Evolutionary conservation across 1,284 basidiomycete genomes (phyloP).

Genomic region (Sanghuangporus weigelae): DNA sequence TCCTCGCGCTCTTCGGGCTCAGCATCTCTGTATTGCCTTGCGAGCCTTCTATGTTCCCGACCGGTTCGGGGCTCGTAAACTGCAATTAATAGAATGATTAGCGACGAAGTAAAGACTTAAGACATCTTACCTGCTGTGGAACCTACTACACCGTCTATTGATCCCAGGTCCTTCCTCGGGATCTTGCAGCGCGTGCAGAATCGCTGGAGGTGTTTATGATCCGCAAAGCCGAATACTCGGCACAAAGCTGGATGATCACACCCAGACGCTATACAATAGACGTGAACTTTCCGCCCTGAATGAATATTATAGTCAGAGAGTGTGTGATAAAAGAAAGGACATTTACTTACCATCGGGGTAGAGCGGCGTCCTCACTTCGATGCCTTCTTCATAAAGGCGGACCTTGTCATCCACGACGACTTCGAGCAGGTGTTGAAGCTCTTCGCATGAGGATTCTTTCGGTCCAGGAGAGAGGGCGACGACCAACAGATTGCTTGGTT

Average conservation of each 20-base stretch:
- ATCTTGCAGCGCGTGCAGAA: conserved; percentile 9
- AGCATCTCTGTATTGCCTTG: background rate
- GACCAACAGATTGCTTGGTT: conserved; percentile 13
- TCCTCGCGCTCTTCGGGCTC: background rate
- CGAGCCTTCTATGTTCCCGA: background rate
- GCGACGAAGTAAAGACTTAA: too few relatives aligned
- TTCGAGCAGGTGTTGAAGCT: conserved; percentile 15
- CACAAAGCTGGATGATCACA: conserved; percentile 17
- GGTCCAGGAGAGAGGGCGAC: conserved; percentile 16
- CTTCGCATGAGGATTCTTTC: conserved; percentile 11
- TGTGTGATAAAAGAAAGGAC: too few relatives aligned
- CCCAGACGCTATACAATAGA: conserved; percentile 3
- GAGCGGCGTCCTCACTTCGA: background rate
- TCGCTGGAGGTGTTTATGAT: background rate
- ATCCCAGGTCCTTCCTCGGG: background rate
- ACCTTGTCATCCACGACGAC: conserved; percentile 3
- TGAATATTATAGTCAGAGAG: too few relatives aligned
- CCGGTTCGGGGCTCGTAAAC: too few relatives aligned
- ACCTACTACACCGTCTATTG: too few relatives aligned
- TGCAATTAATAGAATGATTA: too few relatives aligned
- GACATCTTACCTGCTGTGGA: too few relatives aligned
- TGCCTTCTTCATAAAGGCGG: background rate
- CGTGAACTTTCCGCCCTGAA: background rate
- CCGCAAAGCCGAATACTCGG: conserved; percentile 9
- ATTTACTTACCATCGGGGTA: background rate